Evolutionary conservation across 345 rosid genomes (phyloP).

Genomic region (Eucalyptus guilfoylei): DNA sequence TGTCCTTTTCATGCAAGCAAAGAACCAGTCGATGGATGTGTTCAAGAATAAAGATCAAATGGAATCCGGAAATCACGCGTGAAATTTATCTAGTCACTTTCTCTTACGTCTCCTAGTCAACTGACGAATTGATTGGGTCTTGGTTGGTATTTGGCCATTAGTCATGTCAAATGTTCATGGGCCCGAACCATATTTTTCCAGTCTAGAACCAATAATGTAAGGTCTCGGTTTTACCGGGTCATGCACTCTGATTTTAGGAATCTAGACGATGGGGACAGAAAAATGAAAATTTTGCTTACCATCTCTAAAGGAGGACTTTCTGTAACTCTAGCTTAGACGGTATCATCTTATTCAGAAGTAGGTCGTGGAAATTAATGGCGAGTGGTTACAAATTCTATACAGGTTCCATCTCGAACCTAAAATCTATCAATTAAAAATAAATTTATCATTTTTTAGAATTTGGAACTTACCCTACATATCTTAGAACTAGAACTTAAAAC

Average conservation of each 20-base stretch:
- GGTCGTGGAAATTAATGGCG: background rate
- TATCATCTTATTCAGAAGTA: background rate
- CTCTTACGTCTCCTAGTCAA: background rate
- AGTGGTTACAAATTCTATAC: no score
- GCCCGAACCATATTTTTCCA: background rate
- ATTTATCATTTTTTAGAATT: fast-evolving
- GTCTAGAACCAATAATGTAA: background rate
- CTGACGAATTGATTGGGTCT: background rate
- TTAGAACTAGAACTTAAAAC: fast-evolving
- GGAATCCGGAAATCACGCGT: background rate
- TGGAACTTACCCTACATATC: fast-evolving
- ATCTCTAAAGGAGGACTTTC: background rate
- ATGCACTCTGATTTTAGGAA: background rate
- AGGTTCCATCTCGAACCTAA: no score
- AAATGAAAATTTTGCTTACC: background rate
- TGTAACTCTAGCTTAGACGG: background rate
- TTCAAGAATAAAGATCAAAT: background rate
- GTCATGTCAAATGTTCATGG: background rate
- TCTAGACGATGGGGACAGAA: background rate
- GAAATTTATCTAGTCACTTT: background rate
- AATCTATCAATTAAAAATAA: fast-evolving
- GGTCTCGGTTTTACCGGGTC: background rate
- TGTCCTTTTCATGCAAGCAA: background rate
- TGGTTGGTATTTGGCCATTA: background rate
- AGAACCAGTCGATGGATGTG: background rate